Conservation (phyloP, 1,139 yeast species). For the Yamadazyma dendronema region DNA sequence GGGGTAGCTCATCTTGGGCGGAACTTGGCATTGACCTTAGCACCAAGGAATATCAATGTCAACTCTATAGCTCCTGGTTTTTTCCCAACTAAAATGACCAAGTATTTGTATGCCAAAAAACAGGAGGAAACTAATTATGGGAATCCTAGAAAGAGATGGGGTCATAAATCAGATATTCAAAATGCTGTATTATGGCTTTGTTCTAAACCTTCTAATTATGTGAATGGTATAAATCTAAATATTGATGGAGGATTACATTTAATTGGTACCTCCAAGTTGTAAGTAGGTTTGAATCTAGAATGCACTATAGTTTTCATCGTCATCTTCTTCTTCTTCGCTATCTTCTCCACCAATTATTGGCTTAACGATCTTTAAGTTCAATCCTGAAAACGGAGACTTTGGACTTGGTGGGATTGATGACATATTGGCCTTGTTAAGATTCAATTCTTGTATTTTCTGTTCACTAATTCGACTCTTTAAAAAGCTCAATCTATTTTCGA, state of each 20-base stretch:
- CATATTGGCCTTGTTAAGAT: not conserved
- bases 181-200: slow-evolving; percentile 56
- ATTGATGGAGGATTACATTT: slow-evolving; percentile 63
- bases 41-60: slow-evolving; percentile 60
- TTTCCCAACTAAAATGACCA: slow-evolving; percentile 74
- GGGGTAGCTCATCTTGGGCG: slow-evolving; percentile 71
- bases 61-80: slow-evolving; percentile 75
- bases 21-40: slow-evolving; percentile 59
- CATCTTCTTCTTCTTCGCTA: slow-evolving; percentile 7
- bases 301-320: not conserved
- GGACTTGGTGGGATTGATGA: slow-evolving; percentile 3
- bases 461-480: slow-evolving; percentile 11
- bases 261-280: slow-evolving; percentile 14
- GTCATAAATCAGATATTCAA: slow-evolving; percentile 59
- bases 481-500: slow-evolving; percentile 46
- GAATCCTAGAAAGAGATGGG: slow-evolving; percentile 67
- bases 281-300: too few species aligned
- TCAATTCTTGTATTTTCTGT: slow-evolving; percentile 7
- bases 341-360: slow-evolving; percentile 59
- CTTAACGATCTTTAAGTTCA: slow-evolving; percentile 60
- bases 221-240: slow-evolving; percentile 69
- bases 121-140: slow-evolving; percentile 48
- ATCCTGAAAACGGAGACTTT: slow-evolving; percentile 35
- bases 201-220: slow-evolving; percentile 56
- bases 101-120: slow-evolving; percentile 53